These are phyloP conservation scores for Polytrichum formosum DNA, from an alignment of 225 moss, liverwort and hornwort genomes.

Conservation along the genomic window DNA sequence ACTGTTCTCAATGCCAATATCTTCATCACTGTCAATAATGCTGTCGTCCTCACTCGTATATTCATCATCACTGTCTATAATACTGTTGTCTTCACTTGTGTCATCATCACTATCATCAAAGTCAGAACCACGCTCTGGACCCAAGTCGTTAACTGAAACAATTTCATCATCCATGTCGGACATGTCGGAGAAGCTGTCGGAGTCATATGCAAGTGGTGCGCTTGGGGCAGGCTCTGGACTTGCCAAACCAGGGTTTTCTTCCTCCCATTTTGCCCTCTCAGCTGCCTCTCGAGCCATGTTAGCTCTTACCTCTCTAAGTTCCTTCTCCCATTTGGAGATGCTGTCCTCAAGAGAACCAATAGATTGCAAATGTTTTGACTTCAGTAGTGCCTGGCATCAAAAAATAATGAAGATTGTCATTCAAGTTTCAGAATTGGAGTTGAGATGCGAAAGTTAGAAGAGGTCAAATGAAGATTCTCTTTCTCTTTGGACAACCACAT, in stretches of 20 bases:
- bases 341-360: conserved; percentile 49
- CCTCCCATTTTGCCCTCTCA: conserved; percentile 45
- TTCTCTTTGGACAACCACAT: no score
- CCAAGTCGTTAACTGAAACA: conserved; percentile 39
- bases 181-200: conserved; percentile 29
- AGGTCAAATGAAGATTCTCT: no score
- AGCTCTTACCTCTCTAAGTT: conserved; percentile 39
- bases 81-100: conserved; percentile 36
- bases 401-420: neutral
- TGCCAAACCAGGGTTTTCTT: conserved; percentile 48
- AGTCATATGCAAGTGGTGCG: conserved; percentile 23
- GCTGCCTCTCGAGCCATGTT: conserved; percentile 56
- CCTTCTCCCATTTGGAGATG: conserved; percentile 58
- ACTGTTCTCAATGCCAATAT: neutral
- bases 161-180: conserved; percentile 39
- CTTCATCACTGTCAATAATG: conserved; percentile 29
- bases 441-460: no score
- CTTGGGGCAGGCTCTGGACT: conserved; percentile 30
- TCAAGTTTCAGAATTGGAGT: no score
- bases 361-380: conserved; percentile 57
- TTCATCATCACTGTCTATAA: conserved; percentile 12
- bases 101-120: conserved; percentile 39
- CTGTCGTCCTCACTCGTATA: conserved; percentile 12
- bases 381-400: conserved; percentile 46
- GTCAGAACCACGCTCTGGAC: conserved; percentile 40